phyloP scores from a whole-genome alignment of 306 rosid genomes.

The Boehmeria nivea region DNA sequence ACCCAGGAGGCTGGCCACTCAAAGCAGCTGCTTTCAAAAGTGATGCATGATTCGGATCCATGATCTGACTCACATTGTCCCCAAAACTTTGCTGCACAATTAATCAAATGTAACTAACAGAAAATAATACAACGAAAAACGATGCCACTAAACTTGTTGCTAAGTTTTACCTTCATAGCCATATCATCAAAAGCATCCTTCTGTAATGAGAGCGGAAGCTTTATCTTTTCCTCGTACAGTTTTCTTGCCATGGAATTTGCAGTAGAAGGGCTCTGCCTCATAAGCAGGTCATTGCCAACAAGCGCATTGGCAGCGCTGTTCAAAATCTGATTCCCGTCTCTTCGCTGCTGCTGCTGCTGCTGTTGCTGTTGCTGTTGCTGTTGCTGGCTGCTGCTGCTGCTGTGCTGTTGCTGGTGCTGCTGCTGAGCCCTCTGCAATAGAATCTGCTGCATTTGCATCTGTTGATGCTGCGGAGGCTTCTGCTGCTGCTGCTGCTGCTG shows the following conservation, averaged over 20 bases:
- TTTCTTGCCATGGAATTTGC: conserved; percentile 40
- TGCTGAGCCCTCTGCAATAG: conserved; percentile 32
- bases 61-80: conserved; percentile 33
- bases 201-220: conserved; percentile 39
- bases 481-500: conserved; percentile 18
- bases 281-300: conserved; percentile 33
- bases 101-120: conserved; percentile 10
- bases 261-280: conserved; percentile 41
- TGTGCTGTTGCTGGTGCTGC: neutral
- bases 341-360: too few relatives aligned
- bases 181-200: conserved; percentile 46
- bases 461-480: conserved; percentile 31
- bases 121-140: conserved; percentile 10
- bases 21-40: conserved; percentile 35
- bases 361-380: conserved; percentile 26
- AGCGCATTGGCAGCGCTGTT: conserved; percentile 35
- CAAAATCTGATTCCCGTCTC: conserved; percentile 32
- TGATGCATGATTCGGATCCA: conserved; percentile 36
- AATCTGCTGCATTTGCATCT: conserved; percentile 42
- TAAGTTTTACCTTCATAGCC: conserved; percentile 40
- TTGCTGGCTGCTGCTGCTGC: too few relatives aligned
- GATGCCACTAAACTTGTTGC: conserved; percentile 7
- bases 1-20: conserved; percentile 64
- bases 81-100: conserved; percentile 49
- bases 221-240: conserved; percentile 40